Evolutionary conservation across 2,329 filamentous ascomycete species (phyloP).

Genomic region (Moelleriella libera): DNA sequence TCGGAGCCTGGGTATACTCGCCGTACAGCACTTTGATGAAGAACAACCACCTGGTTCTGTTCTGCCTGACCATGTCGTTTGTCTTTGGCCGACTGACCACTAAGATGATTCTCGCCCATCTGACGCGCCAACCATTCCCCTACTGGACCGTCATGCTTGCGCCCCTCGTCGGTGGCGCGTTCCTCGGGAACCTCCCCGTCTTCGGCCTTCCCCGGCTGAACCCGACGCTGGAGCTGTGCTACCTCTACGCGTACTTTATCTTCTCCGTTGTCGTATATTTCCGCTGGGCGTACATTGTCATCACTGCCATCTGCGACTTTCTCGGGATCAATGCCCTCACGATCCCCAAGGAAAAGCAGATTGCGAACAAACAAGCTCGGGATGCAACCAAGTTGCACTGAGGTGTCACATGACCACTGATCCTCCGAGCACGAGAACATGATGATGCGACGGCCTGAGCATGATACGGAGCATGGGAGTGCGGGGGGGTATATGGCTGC

Average conservation of each 20-base stretch:
- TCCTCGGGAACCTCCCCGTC: slow-evolving; percentile 69
- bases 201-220: slow-evolving; percentile 57
- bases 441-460: neutral
- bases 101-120: slow-evolving; percentile 94
- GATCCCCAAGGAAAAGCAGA: slow-evolving; percentile 52
- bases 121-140: slow-evolving; percentile 87
- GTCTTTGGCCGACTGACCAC: slow-evolving; percentile 97
- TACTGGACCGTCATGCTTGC: slow-evolving; percentile 90
- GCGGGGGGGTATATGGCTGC: too few relatives aligned
- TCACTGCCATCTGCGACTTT: slow-evolving; percentile 81
- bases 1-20: slow-evolving; percentile 76
- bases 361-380: slow-evolving; percentile 34
- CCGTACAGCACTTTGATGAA: slow-evolving; percentile 69
- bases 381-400: slow-evolving; percentile 20
- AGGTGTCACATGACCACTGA: neutral
- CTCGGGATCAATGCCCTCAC: slow-evolving; percentile 91
- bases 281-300: slow-evolving; percentile 83
- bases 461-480: too few relatives aligned
- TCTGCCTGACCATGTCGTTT: slow-evolving; percentile 89
- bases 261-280: slow-evolving; percentile 81
- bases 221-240: slow-evolving; percentile 56
- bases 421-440: neutral
- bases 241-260: slow-evolving; percentile 71
- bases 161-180: slow-evolving; percentile 72
- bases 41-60: slow-evolving; percentile 81